Evolutionary conservation across 148 eudicot genomes (phyloP), one percentile per base, ranked within the genome.

Genomic region (Salicornia ramosissima): DNA sequence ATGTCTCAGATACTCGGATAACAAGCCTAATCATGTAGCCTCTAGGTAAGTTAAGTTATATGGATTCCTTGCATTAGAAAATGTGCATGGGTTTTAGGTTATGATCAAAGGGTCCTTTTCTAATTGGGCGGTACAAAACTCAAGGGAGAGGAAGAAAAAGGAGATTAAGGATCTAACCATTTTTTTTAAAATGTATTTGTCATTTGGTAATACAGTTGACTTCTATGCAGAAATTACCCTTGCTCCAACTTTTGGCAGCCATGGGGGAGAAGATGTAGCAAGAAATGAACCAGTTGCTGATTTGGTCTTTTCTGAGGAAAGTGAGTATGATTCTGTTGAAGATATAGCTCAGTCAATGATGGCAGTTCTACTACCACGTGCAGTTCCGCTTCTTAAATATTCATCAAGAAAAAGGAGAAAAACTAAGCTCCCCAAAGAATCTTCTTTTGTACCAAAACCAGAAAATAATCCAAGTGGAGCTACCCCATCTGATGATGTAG

Each of bases 261-360:
- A 51, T 58, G 52, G 46, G 52, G 72, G 64, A 75, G 82, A 52
- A 67, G 52, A 55, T 30, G 29, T 57, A 19, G 55, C 42, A 49
- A 81, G 67, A 46, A 70, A 62, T 71, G 85, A 85, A 29, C 57
- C 70, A 63, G 74, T 49, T 59, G 73, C 78, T 69, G 67, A 79
- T 56, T 33, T 62, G 34, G 36, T 61, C 55, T 40, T 73, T 51
- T 70, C 85, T 34, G 76, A 77, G 55, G 75, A 42, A 69, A 78
- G 77, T 72, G 88, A 83, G 71, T 63, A 63, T 77, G 93, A 94
- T 83, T 83, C 88, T 56, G 79, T 77, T 79, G 85, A 86, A 30
- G 96, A 93, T 43, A 80, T 84, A 63, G 54, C 84, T 58, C 83
- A 82, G 57, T 84, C 97, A 72, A 94, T 94, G 97, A 82, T 90